These are phyloP conservation scores for Fragosphaeria purpurea DNA, from an alignment of 2,329 filamentous ascomycete genomes.

Conservation along the genomic window DNA sequence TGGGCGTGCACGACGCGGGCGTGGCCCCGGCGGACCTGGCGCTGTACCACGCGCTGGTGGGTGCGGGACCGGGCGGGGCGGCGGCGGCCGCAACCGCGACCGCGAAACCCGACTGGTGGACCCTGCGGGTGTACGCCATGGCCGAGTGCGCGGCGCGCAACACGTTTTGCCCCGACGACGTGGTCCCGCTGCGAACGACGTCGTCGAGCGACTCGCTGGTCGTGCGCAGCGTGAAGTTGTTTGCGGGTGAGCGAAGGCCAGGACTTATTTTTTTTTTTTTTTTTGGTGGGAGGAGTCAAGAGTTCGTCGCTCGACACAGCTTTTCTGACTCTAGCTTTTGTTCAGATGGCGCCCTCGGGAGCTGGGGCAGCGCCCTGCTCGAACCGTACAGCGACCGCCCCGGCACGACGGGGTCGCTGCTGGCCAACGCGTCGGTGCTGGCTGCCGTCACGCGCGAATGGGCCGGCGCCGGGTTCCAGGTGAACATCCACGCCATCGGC, in stretches of 20 bases:
- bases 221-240: constrained; percentile 58
- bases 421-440: constrained; percentile 54
- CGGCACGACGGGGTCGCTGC: constrained; percentile 51
- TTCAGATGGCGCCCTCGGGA: constrained; percentile 57
- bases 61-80: too few relatives aligned
- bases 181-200: constrained; percentile 26
- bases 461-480: constrained; percentile 53
- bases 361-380: constrained; percentile 63
- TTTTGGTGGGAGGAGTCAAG: too few relatives aligned
- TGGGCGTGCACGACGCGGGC: constrained; percentile 61
- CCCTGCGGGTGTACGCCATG: constrained; percentile 58
- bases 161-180: constrained; percentile 47
- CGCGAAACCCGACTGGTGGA: constrained; percentile 42
- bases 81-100: constrained; percentile 18
- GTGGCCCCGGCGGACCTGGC: constrained; percentile 43
- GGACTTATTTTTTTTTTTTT: background rate
- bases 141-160: constrained; percentile 55
- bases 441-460: constrained; percentile 44
- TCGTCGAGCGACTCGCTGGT: constrained; percentile 38
- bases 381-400: constrained; percentile 58
- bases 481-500: constrained; percentile 64
- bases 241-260: constrained; percentile 40
- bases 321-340: too few relatives aligned
- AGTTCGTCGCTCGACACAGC: too few relatives aligned
- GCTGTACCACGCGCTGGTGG: constrained; percentile 43